Base-by-base conservation (phyloP, 495 filamentous ascomycete genomes). In the Aspergillus leporis region DNA sequence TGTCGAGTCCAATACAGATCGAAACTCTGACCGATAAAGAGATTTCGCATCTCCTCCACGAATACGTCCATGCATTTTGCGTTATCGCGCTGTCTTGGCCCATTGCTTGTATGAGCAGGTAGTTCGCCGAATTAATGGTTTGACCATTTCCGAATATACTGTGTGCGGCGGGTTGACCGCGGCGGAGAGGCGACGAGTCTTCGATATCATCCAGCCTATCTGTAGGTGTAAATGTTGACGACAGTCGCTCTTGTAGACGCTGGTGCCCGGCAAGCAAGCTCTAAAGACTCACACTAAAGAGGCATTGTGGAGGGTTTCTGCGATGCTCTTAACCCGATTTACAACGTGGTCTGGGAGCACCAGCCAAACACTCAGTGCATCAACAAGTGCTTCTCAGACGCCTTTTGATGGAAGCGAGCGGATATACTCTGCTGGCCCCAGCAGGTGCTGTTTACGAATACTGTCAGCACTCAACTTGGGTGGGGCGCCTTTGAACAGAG, bases 71-170 rank as follows among this genome's bases (percentile, higher is more conserved):
- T 31, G 40, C 61, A 61, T 4, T 43, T 34, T 1, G 77, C 65
- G 46, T 70, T 74, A 7, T 69, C 59, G 49, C 83, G 56, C n/a
- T 70, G 63, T 5, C 58, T 23, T 68, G 45, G 55, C 87, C 81
- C 45, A 95, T 77, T 0, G 90, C 92, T 61, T 79, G 78, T 65
- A 97, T 91, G 75, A 95, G 93, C 47, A 93, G 80, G 55, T 74
- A 83, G 51, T 78, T 83, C 8, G 82, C 80, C 18, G 67, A 68
- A 64, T 84, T 84, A 62, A 84, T 79, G 5, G 80, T 81, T 62
- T 80, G 80, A 3, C 41, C 56, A 3, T 36, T 4, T 4, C 74
- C 75, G 58, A 69, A 78, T 22, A 77, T 60, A n/a, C 38, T 62
- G 57, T 78, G 74, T 9, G 71, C 62, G 3, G 71, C 59, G 28